Conservation (phyloP, 139 green algal species). For the Tetraselmis striata region DNA sequence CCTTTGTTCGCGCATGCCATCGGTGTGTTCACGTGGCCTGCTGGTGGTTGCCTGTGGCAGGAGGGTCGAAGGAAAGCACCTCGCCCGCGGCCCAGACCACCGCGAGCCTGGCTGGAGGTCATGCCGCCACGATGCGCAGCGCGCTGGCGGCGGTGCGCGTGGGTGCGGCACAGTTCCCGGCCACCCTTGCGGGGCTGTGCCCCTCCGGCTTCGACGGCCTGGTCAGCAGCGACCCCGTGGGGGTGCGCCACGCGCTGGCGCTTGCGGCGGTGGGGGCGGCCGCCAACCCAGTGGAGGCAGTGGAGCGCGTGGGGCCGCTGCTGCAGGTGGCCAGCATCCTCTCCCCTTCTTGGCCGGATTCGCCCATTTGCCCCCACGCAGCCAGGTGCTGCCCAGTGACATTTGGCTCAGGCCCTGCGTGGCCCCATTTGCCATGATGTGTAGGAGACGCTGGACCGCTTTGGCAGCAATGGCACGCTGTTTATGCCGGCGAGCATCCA, state of each 20-base stretch:
- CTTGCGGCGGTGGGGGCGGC: conserved; percentile 43
- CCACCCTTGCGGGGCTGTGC: not conserved
- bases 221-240: conserved; percentile 47
- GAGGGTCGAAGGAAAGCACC: too few relatives aligned
- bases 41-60: too few relatives aligned
- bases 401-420: too few relatives aligned
- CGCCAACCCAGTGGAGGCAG: conserved; percentile 12
- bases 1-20: too few relatives aligned
- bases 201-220: conserved; percentile 26
- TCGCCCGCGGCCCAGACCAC: too few relatives aligned
- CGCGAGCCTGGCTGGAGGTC: not conserved
- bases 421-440: too few relatives aligned
- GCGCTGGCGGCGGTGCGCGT: not conserved
- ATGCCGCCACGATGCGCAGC: not conserved
- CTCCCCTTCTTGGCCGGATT: too few relatives aligned
- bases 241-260: conserved; percentile 62
- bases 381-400: too few relatives aligned
- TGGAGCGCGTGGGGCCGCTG: not conserved
- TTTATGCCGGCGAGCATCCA: not conserved
- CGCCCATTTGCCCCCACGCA: not conserved
- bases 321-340: too few relatives aligned
- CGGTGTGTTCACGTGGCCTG: too few relatives aligned
- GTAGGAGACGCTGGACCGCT: not conserved
- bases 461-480: not conserved
- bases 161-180: not conserved